phyloP scores from a whole-genome alignment of 2,329 filamentous ascomycete genomes.

The Curvularia sp. region DNA sequence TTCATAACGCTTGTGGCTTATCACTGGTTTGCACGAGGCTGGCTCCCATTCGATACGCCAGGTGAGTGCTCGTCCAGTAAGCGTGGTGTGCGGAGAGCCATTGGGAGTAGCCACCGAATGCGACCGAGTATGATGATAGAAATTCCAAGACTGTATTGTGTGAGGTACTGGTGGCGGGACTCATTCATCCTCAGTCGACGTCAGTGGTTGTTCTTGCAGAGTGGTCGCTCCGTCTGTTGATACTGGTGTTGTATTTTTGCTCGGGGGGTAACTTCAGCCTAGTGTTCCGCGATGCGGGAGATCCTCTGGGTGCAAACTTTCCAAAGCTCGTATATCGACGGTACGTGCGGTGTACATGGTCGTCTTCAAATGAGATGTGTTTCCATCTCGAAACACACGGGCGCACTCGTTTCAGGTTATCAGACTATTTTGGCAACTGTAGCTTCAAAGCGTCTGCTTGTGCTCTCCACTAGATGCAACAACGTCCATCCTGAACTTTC shows the following conservation, averaged over 20 bases:
- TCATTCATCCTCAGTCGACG: slow-evolving; percentile 12
- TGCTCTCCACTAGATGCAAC: neutral
- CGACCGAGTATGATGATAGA: neutral
- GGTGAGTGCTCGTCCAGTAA: neutral
- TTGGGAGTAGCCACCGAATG: neutral
- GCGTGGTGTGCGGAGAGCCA: neutral
- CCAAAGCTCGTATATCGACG: slow-evolving; percentile 16
- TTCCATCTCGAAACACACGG: neutral
- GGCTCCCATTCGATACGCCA: neutral
- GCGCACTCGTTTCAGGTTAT: slow-evolving; percentile 1
- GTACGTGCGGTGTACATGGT: slow-evolving; percentile 13
- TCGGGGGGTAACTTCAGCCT: neutral
- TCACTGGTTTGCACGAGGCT: neutral
- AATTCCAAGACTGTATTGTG: neutral
- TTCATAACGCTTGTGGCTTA: slow-evolving; percentile 6
- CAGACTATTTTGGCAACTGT: neutral
- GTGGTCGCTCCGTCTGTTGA: neutral
- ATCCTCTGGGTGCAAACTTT: slow-evolving; percentile 23
- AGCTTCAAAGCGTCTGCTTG: neutral
- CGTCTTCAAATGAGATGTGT: slow-evolving; percentile 3
- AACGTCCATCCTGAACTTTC: neutral
- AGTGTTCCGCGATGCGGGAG: neutral
- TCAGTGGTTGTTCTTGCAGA: slow-evolving; percentile 10
- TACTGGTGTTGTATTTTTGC: slow-evolving; percentile 9
- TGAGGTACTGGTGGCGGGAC: slow-evolving; percentile 16